A percentile compares a stretch with the other conserved stretches of the same genome.
phyloP scores from a whole-genome alignment of 768 basidiomycete species.

The Boletus sp. region DNA sequence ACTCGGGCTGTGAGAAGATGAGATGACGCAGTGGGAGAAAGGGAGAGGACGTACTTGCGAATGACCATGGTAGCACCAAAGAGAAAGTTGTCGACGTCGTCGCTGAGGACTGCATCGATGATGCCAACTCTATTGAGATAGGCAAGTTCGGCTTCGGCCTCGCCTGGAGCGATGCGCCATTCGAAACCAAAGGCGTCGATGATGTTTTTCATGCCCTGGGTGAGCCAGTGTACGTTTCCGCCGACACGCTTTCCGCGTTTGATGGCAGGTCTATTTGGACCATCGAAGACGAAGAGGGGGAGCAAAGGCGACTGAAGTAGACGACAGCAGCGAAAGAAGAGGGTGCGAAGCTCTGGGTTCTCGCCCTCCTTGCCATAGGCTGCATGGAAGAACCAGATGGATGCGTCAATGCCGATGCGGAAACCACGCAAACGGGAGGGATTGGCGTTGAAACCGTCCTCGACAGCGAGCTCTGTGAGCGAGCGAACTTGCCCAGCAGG shows the following conservation, averaged over 20 bases:
- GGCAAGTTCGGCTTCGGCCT: constrained; percentile 93
- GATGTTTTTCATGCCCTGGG: constrained; percentile 74
- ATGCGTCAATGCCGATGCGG: constrained; percentile 85
- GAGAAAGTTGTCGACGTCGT: constrained; percentile 91
- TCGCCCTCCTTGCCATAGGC: constrained; percentile 76
- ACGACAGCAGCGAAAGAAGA: constrained; percentile 82
- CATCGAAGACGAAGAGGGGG: constrained; percentile 92
- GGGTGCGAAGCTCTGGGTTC: constrained; percentile 80
- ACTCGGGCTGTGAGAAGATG: constrained; percentile 49
- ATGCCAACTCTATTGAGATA: constrained; percentile 77
- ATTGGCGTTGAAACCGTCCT: constrained; percentile 73
- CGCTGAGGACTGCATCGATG: constrained; percentile 87
- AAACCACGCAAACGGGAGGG: constrained; percentile 65
- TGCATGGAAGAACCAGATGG: constrained; percentile 74
- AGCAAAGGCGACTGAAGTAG: constrained; percentile 78
- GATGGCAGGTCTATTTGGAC: constrained; percentile 74
- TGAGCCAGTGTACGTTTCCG: constrained; percentile 60
- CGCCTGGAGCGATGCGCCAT: constrained; percentile 83
- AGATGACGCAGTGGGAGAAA: neutral
- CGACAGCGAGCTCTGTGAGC: constrained; percentile 70
- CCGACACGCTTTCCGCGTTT: constrained; percentile 78
- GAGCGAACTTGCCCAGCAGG: constrained; percentile 74
- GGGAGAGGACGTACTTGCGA: constrained; percentile 59
- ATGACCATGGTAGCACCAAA: constrained; percentile 85
- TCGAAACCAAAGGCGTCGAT: constrained; percentile 81